phyloP scores from a whole-genome alignment of 140 eudicot genomes.

The Anethum foeniculum region DNA sequence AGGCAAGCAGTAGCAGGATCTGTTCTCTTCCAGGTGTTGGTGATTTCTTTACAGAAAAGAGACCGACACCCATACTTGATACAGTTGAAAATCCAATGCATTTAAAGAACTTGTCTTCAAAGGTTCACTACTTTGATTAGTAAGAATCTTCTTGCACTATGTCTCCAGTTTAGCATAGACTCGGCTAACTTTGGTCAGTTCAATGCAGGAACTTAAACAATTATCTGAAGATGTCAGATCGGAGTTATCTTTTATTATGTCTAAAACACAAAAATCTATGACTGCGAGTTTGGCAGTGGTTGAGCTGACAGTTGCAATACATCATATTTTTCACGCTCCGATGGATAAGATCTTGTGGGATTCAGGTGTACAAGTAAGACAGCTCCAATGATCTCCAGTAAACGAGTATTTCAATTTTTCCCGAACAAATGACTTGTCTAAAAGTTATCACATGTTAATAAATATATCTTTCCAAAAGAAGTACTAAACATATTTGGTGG shows the following conservation, averaged over 20 bases:
- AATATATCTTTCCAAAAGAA: background rate
- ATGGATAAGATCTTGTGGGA: constrained; percentile 95
- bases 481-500: background rate
- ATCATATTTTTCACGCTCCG: constrained; percentile 80
- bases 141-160: background rate
- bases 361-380: constrained; percentile 73
- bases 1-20: constrained; percentile 38
- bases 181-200: constrained; percentile 14
- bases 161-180: background rate
- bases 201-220: constrained; percentile 66
- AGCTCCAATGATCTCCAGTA: background rate
- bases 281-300: constrained; percentile 69
- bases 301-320: constrained; percentile 86
- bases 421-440: background rate
- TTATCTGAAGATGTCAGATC: constrained; percentile 82
- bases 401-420: background rate
- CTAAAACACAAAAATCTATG: constrained; percentile 45
- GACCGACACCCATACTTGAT: constrained; percentile 80
- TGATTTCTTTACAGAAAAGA: constrained; percentile 51
- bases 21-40: constrained; percentile 39
- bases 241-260: constrained; percentile 53
- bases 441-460: background rate
- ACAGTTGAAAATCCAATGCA: constrained; percentile 72
- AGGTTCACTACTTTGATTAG: constrained; percentile 34
- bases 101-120: constrained; percentile 62